Conservation (phyloP, 2,329 filamentous ascomycete genomes). For the Alternaria solani region DNA sequence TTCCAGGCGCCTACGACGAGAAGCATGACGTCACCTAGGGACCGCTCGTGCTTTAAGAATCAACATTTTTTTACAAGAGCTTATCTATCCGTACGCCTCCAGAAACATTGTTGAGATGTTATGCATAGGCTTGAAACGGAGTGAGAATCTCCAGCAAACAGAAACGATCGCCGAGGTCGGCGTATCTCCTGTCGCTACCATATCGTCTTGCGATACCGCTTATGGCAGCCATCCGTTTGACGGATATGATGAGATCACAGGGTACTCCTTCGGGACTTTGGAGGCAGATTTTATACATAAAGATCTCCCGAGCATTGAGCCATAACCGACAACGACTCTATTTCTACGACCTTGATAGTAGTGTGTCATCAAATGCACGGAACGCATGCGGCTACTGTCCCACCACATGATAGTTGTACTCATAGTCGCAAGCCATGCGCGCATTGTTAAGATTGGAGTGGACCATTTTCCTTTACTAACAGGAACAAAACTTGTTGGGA, state of each 20-base stretch:
- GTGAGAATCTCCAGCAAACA: conserved; percentile 39
- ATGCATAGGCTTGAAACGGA: conserved; percentile 39
- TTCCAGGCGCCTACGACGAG: not conserved
- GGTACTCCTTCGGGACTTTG: not conserved
- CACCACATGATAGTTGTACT: not conserved
- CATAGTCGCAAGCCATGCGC: not conserved
- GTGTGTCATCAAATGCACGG: not conserved
- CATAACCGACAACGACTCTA: not conserved
- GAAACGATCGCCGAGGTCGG: conserved; percentile 45
- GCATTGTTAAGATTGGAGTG: not conserved
- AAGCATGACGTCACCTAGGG: too few relatives aligned
- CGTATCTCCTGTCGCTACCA: conserved; percentile 53
- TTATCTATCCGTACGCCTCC: conserved; percentile 59
- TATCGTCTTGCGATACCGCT: conserved; percentile 50
- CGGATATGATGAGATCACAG: not conserved
- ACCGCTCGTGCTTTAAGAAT: not conserved
- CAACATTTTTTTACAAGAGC: conserved; percentile 57
- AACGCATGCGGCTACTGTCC: not conserved
- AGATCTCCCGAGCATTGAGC: not conserved
- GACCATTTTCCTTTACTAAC: not conserved
- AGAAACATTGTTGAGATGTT: conserved; percentile 57
- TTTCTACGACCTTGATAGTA: not conserved
- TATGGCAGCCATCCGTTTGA: conserved; percentile 18
- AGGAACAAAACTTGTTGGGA: not conserved
- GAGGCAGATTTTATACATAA: not conserved